Conservation (phyloP, 768 basidiomycete species). For the Sutorius australiensis region DNA sequence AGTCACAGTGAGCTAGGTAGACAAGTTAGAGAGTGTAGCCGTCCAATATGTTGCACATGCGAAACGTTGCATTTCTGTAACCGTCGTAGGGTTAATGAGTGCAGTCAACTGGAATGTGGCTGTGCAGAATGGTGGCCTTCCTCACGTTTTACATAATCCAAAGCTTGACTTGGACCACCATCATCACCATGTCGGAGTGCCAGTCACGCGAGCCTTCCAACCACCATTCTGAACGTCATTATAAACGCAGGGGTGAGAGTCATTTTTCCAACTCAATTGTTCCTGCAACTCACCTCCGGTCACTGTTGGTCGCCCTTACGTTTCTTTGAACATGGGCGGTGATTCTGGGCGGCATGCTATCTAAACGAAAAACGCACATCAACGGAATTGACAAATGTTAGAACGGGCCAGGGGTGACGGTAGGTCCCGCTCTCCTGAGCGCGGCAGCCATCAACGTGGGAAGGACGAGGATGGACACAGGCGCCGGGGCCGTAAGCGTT, state of each 20-base stretch:
- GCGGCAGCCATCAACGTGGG: slow-evolving; percentile 7
- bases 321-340: slow-evolving; percentile 4
- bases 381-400: slow-evolving; percentile 1
- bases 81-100: too few relatives aligned
- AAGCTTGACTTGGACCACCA: not conserved
- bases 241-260: slow-evolving; percentile 26
- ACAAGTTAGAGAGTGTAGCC: not conserved
- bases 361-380: not conserved
- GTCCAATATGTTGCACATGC: not conserved
- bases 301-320: slow-evolving; percentile 26
- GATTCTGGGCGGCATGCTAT: slow-evolving; percentile 16
- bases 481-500: slow-evolving; percentile 14
- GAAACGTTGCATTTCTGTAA: not conserved
- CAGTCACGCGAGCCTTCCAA: slow-evolving; percentile 7
- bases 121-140: not conserved
- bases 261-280: not conserved
- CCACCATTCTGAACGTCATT: slow-evolving; percentile 5
- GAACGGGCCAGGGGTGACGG: slow-evolving; percentile 19
- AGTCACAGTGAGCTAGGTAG: too few relatives aligned
- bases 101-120: not conserved
- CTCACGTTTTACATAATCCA: not conserved
- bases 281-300: slow-evolving; percentile 21
- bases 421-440: slow-evolving; percentile 26
- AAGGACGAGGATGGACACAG: slow-evolving; percentile 5
- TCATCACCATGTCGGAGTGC: slow-evolving; percentile 7